Conservation (phyloP, 1,284 basidiomycete genomes). For the Trichosporon coremiiforme region DNA sequence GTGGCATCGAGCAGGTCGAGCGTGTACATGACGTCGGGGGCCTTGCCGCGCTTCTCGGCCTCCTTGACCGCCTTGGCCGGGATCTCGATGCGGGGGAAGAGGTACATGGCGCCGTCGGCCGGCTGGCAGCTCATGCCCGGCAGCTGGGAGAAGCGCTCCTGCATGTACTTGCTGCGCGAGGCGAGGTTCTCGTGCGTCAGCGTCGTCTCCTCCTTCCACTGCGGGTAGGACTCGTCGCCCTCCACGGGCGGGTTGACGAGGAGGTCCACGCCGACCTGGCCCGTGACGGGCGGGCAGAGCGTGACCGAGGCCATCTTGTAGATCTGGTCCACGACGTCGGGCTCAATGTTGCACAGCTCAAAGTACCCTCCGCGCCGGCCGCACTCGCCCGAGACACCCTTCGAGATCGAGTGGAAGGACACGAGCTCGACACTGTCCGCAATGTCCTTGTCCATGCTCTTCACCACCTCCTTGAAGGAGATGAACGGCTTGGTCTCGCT, state of each 20-base stretch:
- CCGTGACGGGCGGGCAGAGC: conserved; percentile 83
- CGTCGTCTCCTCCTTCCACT: conserved; percentile 80
- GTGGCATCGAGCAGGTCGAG: conserved; percentile 77
- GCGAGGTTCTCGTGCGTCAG: conserved; percentile 73
- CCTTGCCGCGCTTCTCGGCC: conserved; percentile 71
- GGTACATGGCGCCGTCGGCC: conserved; percentile 81
- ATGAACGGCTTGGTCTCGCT: conserved; percentile 69
- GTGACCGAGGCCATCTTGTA: conserved; percentile 93
- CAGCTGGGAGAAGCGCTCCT: conserved; percentile 71
- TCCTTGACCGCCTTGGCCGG: conserved; percentile 71
- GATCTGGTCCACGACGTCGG: conserved; percentile 76
- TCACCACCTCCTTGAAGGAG: conserved; percentile 87
- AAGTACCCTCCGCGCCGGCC: conserved; percentile 92
- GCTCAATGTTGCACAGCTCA: conserved; percentile 76
- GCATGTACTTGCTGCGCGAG: conserved; percentile 71
- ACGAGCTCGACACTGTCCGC: conserved; percentile 69
- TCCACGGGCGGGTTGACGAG: conserved; percentile 80
- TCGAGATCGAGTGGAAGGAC: conserved; percentile 94
- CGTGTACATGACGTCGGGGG: conserved; percentile 84
- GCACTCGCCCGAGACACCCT: conserved; percentile 91
- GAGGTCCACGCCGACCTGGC: conserved; percentile 80
- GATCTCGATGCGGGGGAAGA: conserved; percentile 76
- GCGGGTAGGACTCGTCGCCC: conserved; percentile 71
- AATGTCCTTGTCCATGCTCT: conserved; percentile 61
- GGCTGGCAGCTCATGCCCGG: conserved; percentile 82